These are phyloP conservation scores for Ophiorrhiza pumila DNA, from an alignment of 257 asterid genomes.

Conservation along the genomic window DNA sequence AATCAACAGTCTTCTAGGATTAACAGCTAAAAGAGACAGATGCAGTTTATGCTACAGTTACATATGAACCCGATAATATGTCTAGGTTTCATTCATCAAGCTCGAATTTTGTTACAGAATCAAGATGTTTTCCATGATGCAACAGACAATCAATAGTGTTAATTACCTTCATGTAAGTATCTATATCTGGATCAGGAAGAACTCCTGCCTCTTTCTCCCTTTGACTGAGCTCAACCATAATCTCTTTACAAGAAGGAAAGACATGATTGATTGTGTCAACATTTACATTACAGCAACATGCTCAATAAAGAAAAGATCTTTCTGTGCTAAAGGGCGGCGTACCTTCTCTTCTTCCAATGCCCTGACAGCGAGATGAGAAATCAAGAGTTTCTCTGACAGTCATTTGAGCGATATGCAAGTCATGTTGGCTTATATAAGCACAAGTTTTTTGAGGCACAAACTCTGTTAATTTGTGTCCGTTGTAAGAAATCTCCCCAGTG, in stretches of 20 bases:
- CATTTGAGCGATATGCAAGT: conserved; percentile 33
- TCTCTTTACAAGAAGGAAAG: conserved; percentile 37
- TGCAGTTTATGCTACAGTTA: no score
- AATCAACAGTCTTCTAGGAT: background rate
- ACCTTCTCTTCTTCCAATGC: conserved; percentile 32
- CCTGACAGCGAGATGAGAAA: conserved; percentile 36
- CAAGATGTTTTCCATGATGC: background rate
- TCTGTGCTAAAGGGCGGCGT: background rate
- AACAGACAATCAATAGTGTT: background rate
- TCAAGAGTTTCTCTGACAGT: conserved; percentile 40
- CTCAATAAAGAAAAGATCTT: background rate
- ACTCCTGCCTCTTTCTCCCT: conserved; percentile 75
- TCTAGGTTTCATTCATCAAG: background rate
- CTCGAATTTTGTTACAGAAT: background rate
- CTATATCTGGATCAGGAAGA: conserved; percentile 75
- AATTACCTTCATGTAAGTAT: conserved; percentile 86
- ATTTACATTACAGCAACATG: background rate
- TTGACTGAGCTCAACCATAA: conserved; percentile 64
- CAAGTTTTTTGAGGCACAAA: conserved; percentile 35
- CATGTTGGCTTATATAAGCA: conserved; percentile 33
- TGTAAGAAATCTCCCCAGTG: conserved; percentile 31
- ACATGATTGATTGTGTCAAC: background rate
- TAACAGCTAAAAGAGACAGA: background rate
- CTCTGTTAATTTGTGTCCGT: conserved; percentile 29
- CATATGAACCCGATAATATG: no score